Base-by-base conservation (phyloP, 2,329 filamentous ascomycete species). In the Colletotrichum coccodes region DNA sequence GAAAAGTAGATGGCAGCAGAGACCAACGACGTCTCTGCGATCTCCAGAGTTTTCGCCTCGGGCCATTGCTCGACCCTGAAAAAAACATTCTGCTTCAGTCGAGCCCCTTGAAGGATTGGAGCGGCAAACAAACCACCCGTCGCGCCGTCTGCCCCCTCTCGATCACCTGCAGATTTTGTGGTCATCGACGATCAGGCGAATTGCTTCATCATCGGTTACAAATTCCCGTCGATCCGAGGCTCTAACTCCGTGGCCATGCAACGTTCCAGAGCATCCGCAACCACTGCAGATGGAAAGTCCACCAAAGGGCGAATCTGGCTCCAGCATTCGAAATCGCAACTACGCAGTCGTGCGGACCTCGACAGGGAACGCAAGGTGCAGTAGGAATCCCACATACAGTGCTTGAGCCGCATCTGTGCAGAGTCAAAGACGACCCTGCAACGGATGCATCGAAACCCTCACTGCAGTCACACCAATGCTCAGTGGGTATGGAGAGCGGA, bases 91-190 rank as follows among this genome's bases (percentile, higher is more conserved):
- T 16, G 12, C 54, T 34, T 9, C 30, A 16, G n/a, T 11, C 26
- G n/a, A 18, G 26, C 54, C 40, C 7, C 40, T 28, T 7, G 32
- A 40, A 62, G 61, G 49, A 56, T 56, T 54, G 49, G 56, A 60
- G 61, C 65, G 65, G 61, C 53, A 64, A 68, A 32, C 23, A 28
- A 54, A 44, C 4, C 26, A 26, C n/a, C 12, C 38, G 42, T 46
- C 34, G 42, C 49, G 42, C 26, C 26, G 28, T 34, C 49, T 12
- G 44, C 47, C 54, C n/a, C n/a, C 47, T 50, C 34, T 34, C 36
- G 65, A 56, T 60, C 18, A 28, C 23, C 42, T 42, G 49, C 54
- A 44, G 32, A 28, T 44, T 4, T 4, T 11, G 47, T 54, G 26
- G 12, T 44, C 0, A 28, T 54, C 18, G 28, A 38, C 40, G 26